Conservation (phyloP, 1,284 basidiomycete species). For the Naganishia sp. region DNA sequence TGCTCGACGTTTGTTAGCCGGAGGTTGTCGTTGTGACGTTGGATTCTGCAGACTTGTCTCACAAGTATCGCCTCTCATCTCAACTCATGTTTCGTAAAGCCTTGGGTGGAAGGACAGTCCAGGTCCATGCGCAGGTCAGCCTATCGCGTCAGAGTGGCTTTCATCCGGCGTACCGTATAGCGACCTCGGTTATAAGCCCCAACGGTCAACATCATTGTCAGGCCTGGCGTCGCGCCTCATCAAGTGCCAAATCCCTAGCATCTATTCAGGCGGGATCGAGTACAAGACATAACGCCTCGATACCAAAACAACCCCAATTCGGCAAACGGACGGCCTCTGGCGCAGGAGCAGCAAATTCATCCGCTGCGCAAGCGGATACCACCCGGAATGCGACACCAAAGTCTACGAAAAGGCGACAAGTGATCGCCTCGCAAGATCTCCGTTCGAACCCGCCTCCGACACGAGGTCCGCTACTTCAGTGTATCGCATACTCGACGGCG, state of each 20-base stretch:
- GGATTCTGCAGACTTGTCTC: too few species aligned
- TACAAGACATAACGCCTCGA: conserved; percentile 6
- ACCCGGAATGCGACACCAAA: conserved; percentile 37
- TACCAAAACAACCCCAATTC: conserved; percentile 3
- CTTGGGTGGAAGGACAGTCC: not conserved
- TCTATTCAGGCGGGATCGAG: conserved; percentile 25
- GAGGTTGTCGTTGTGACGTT: too few species aligned
- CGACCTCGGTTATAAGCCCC: not conserved
- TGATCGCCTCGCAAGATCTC: conserved; percentile 51
- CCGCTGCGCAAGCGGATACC: not conserved
- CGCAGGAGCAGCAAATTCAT: not conserved
- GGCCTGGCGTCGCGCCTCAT: not conserved
- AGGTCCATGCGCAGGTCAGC: not conserved
- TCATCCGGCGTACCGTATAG: conserved; percentile 1
- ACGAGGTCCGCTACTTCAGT: conserved; percentile 52
- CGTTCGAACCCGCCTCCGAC: conserved; percentile 48
- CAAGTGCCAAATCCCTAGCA: conserved; percentile 14
- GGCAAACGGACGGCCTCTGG: conserved; percentile 22
- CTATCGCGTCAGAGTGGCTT: not conserved
- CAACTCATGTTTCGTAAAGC: not conserved
- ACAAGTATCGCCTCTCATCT: not conserved
- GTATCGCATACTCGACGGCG: conserved; percentile 54
- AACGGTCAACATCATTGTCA: not conserved
- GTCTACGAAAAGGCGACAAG: conserved; percentile 52
- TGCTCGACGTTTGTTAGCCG: too few species aligned